Conservation (phyloP, 129 eudicot genomes). For the carrot (Daucus carota) region DH1_v3.0 NC_030387.2:8006501-8007000, state of each 20-base stretch:
- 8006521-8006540: background rate
- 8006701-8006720: background rate
- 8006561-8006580: background rate
- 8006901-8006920: background rate
- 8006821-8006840: background rate
- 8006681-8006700: background rate
- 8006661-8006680: background rate
- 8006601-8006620: background rate
- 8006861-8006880: background rate
- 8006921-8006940: conserved; percentile 29
- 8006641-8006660: background rate
- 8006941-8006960: conserved; percentile 20
- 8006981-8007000: conserved; percentile 14
- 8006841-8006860: background rate
- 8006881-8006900: background rate
- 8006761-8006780: background rate
- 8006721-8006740: background rate
- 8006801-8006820: too few relatives aligned
- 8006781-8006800: background rate
- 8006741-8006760: background rate
- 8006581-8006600: background rate
- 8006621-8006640: background rate
- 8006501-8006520: background rate
- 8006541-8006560: background rate
- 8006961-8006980: conserved; percentile 7